Evolutionary conservation across 164 flowering plant genomes (phyloP).

Genomic region (Chimonanthus salicifolius): DNA sequence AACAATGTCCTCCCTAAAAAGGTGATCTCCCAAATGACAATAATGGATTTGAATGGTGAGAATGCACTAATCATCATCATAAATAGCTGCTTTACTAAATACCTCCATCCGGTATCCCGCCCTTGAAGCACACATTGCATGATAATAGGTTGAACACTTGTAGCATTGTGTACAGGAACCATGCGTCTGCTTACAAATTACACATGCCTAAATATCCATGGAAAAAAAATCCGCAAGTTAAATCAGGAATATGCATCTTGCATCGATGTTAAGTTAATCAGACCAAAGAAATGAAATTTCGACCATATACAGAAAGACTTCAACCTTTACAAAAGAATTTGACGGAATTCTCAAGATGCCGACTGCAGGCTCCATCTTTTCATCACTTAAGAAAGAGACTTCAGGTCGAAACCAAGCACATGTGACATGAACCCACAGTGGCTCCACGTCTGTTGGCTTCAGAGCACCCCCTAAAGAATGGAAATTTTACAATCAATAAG

Average conservation of each 20-base stretch:
- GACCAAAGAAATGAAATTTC: background rate
- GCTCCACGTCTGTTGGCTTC: constrained; percentile 87
- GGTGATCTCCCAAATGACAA: background rate
- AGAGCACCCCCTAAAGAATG: constrained; percentile 81
- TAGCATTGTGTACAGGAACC: constrained; percentile 96
- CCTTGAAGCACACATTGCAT: constrained; percentile 98
- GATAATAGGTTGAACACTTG: constrained; percentile 89
- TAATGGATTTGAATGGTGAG: background rate
- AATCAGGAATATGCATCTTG: background rate
- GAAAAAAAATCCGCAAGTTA: background rate
- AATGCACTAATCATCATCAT: background rate
- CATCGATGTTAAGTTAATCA: background rate
- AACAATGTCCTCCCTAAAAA: background rate
- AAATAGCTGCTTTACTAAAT: constrained; percentile 8
- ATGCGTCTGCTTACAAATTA: constrained; percentile 91
- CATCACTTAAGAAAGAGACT: constrained; percentile 79
- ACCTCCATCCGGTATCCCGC: constrained; percentile 99
- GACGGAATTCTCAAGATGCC: constrained; percentile 86
- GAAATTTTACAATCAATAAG: background rate
- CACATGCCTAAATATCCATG: constrained; percentile 60
- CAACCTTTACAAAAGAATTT: constrained; percentile 70
- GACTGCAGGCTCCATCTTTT: constrained; percentile 96
- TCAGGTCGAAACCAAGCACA: constrained; percentile 99
- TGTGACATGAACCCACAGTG: constrained; percentile 94
- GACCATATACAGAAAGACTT: background rate